Conservation (phyloP, 2,329 filamentous ascomycete species). For the Pseudogymnoascus sp. region DNA sequence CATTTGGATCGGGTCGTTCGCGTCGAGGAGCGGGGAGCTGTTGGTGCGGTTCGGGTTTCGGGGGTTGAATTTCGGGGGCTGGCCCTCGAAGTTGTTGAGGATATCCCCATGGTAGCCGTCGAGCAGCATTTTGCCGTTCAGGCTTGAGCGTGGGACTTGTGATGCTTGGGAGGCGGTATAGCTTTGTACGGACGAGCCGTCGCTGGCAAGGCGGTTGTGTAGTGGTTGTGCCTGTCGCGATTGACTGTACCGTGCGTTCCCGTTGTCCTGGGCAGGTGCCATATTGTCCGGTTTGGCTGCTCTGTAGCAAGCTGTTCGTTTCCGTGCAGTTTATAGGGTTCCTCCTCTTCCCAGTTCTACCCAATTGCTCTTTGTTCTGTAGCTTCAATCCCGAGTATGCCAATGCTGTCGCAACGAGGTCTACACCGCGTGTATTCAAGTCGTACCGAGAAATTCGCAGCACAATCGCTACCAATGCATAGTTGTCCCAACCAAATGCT, state of each 20-base stretch:
- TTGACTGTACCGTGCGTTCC: not conserved
- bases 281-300: not conserved
- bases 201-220: not conserved
- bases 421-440: not conserved
- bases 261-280: not conserved
- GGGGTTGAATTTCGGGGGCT: constrained; percentile 47
- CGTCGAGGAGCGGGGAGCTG: constrained; percentile 50
- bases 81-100: constrained; percentile 44
- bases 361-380: not conserved
- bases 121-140: constrained; percentile 41
- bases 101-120: constrained; percentile 52
- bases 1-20: constrained; percentile 69
- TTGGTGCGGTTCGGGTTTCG: constrained; percentile 48
- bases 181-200: not conserved
- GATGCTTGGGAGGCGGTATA: not conserved
- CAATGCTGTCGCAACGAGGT: not conserved
- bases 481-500: not conserved
- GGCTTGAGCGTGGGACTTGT: not conserved
- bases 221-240: not conserved
- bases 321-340: not conserved
- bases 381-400: not conserved
- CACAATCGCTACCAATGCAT: not conserved
- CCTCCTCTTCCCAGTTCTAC: not conserved
- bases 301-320: not conserved
- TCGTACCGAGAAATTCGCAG: not conserved